Base-by-base conservation (phyloP, 2,329 filamentous ascomycete species). In the Xylariaceae sp. region DNA sequence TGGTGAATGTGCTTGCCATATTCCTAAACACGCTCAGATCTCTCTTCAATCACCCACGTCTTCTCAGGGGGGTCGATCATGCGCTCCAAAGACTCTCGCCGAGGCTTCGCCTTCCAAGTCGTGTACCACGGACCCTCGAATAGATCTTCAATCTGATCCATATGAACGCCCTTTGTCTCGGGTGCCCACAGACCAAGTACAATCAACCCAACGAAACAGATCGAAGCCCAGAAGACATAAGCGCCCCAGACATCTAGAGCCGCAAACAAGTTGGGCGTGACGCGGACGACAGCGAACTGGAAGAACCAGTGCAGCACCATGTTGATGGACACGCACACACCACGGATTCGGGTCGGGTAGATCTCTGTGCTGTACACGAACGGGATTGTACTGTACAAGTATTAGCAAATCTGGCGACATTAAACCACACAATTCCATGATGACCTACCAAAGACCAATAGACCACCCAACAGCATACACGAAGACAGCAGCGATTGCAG, bases 321-420 rank as follows among this genome's bases (percentile, higher is more conserved):
- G 0, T 87, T 86, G 35, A 77, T 85, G 11, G 87, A 86, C 62
- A 90, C 86, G 1, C 85, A 86, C 0, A 90, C 75, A 0, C 82
- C 81, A 45, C 70, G 59, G 31, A 82, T 81, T 68, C 85, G 85
- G 55, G 82, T 79, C 59, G 85, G 80, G 66, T 89, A 90, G 74
- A 90, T 89, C 66, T 90, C 86, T 0, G 77, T 77, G 71, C 88
- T 88, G 62, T 87, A 70, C 17, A 90, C 85, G 87, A 87, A 90
- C 0, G 86, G 86, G 22, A 27, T 27, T 27, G 22, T 27, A 27
- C 22, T 27, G 22, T 27, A 27, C 22, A 27, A 27, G 22, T 27
- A 7, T 27, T 27, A 27, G 22, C 7, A 7, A 7, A 7, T 5
- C 22, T 5, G 7, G 22, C 7, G 7, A 27, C 22, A 5, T 7